Evolutionary conservation across 2,329 filamentous ascomycete genomes (phyloP), one percentile per base, ranked within the genome.

Genomic region (Scytalidium sp.): DNA sequence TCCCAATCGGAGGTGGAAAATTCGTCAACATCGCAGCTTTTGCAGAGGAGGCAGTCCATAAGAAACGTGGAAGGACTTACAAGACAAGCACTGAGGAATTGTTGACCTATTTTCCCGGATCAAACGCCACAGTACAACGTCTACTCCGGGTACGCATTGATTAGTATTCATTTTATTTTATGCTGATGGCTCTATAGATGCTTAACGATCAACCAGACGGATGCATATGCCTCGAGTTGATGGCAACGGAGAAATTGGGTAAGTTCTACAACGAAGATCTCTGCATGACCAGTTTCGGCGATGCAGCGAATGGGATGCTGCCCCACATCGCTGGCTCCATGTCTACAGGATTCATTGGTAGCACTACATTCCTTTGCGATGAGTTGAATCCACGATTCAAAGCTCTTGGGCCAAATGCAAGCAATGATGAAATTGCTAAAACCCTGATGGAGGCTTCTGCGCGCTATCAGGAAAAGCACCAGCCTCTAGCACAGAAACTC

Each of bases 291-390:
- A 47, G 40, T 23, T 54, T 52, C n/a, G 46, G 52, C 8, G 52
- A 51, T 27, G 46, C 52, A 19, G 50, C 49, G 5, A 51, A 54
- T 19, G 52, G 49, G 25, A 54, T 49, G 46, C 46, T 51, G 9
- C 52, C 52, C 44, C 50, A 54, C 19, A 49, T 49, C 19, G 50
- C 25, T 13, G 52, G 50, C n/a, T 52, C 50, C 22, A 50, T 54
- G 52, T 48, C 46, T 27, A 49, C 43, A 17, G 50, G 46, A 4
- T 54, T 49, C 21, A 52, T 52, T 22, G 50, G 50, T 7, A 44
- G 46, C 13, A 50, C 52, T 41, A 52, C 41, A 13, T 54, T 54
- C n/a, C 20, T 52, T 2, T 29, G 47, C 15, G 43, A 51, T n/a
- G 40, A 52, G 22, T 43, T 54, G 15, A 51, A 52, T 45, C 46